A percentile compares a stretch with the other conserved stretches of the same genome.
Conservation (phyloP, 2,329 filamentous ascomycete species). For the Alternaria alternata region DNA sequence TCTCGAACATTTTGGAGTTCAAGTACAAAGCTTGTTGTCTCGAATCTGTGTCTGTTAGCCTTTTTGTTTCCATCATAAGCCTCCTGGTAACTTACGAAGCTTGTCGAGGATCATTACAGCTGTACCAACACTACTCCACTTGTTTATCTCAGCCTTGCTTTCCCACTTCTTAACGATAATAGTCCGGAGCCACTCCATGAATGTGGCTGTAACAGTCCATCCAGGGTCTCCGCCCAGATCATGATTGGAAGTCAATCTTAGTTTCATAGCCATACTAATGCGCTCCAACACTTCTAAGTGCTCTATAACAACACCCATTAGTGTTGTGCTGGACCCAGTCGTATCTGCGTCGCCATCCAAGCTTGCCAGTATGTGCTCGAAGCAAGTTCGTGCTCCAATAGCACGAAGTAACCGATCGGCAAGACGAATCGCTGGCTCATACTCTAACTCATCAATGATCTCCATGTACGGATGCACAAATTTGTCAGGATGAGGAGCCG, state of each 20-base stretch:
- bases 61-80: too few relatives aligned
- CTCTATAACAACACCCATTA: constrained; percentile 32
- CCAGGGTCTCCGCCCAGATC: constrained; percentile 39
- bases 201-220: constrained; percentile 47
- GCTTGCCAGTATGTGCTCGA: constrained; percentile 57
- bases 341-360: constrained; percentile 13
- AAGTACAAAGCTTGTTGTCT: constrained; percentile 58
- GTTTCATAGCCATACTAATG: constrained; percentile 30
- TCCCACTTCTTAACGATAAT: constrained; percentile 84
- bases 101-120: constrained; percentile 76
- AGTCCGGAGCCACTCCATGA: constrained; percentile 75
- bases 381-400: constrained; percentile 59
- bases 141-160: constrained; percentile 73
- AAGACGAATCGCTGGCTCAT: constrained; percentile 61
- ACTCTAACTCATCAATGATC: constrained; percentile 57
- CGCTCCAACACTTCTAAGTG: constrained; percentile 38
- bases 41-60: constrained; percentile 33
- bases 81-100: constrained; percentile 62
- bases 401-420: constrained; percentile 59
- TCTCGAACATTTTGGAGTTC: constrained; percentile 70
- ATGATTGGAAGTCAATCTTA: constrained; percentile 24
- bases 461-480: constrained; percentile 42
- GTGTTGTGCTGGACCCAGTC: neutral
- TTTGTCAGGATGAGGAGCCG: constrained; percentile 29
- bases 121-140: constrained; percentile 76